Base-by-base conservation (phyloP, 2,329 filamentous ascomycete species). In the Raffaelea albimanens region DNA sequence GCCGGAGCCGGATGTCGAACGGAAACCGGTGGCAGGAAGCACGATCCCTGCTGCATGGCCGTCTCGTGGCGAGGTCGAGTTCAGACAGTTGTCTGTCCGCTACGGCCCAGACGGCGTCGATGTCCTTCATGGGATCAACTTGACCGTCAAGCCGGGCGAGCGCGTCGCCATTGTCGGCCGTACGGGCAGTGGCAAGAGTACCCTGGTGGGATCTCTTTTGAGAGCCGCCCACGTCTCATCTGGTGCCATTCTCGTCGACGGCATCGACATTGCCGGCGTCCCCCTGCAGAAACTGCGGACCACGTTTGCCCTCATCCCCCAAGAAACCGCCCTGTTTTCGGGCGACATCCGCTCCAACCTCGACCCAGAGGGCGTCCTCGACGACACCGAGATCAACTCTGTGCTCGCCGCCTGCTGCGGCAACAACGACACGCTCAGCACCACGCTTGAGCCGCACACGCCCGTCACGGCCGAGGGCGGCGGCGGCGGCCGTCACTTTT, bases 161-260 rank as follows among this genome's bases (percentile, higher is more conserved):
- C 94, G 94, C 67, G 86, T 95, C 21, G 90, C 89, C 48, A 90
- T 95, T 49, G 89, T 95, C 33, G 89, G 89, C 47, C 79, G 90
- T 52, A 95, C 89, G 1, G 89, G 89, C 53, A 89, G 89, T 11
- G 89, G 90, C 45, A 95, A 95, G 72, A 94, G 87, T 61, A 95
- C 89, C 3, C 71, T 95, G 43, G 88, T 89, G 1, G 71, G 95
- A 50, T 88, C 89, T 10, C 73, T 96, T 16, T 95, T 96, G 78
- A 81, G 90, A 50, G 87, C 87, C 2, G 72, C 95, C 3, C 88
- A 95, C 63, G 87, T 89, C 2, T 87, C 93, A 57, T 73, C 78
- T 53, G 90, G 90, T 55, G 84, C 83, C 60, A 93, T 96, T 52
- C 58, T 89, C 22, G 85, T 95, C 47, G 90, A 95, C 56, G 82